Evolutionary conservation across 257 asterid species (phyloP), one percentile per base, ranked within the genome.

Genomic region (Dorcoceras hygrometricum): DNA sequence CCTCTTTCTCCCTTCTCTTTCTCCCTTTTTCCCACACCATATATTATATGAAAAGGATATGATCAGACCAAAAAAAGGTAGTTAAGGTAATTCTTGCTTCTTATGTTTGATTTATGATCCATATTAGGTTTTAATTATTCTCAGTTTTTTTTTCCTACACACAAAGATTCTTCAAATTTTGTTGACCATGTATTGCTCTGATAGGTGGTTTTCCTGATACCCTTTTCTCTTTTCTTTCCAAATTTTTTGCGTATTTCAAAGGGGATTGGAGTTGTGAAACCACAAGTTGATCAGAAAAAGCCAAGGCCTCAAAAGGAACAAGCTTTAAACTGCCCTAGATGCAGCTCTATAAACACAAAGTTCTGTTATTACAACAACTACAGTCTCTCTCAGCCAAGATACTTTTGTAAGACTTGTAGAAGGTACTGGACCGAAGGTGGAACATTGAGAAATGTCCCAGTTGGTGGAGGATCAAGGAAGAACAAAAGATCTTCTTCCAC

Each of bases 391-490:
- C 98, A 91, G 66, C 98, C 98, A 4, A 82, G 98, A 8, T 91
- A 91, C 78, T 85, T 91, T 20, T 91, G 97, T 79, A 90, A 90
- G 79, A 77, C 95, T 6, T 90, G 97, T 53, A 73, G 96, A 50
- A 78, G 97, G 80, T 90, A 90, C 46, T 91, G 97, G 97, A 91
- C 97, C 8, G 86, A 82, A 28, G 97, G 97, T 0, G 97, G 97
- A 0, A 79, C 96, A 2, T 54, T 91, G 6, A 73, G 97, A 11
- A 91, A 74, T 70, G 97, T 91, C 22, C 97, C 97, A 0, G 97
- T 91, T 7, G 97, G 97, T 5, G 97, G 97, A 2, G 97, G 96
- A 27, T 88, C 96, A 0, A 75, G 98, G 6, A 91, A 91, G 55
- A 82, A 86, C 79, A 87, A 77, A 34, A 76, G 88, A 77, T 74